Percentiles rank a stretch among this genome's conserved stretches.
phyloP scores from a whole-genome alignment of 2,329 filamentous ascomycete species.

The Lecanosticta acicola region DNA sequence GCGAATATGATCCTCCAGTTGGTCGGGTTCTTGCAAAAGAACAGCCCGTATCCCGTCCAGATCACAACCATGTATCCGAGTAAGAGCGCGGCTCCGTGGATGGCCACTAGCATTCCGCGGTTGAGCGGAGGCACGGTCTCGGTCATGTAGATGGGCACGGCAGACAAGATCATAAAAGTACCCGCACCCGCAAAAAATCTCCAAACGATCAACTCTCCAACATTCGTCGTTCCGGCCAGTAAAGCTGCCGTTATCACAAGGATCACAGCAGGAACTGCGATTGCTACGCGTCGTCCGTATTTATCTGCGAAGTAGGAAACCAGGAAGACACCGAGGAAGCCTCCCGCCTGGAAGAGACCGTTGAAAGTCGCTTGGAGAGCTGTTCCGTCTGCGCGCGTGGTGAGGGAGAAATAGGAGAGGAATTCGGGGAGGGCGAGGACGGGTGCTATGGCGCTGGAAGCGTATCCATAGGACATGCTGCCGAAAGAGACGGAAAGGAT shows the following conservation, averaged over 20 bases:
- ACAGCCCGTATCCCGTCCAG: constrained; percentile 4
- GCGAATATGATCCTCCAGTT: constrained; percentile 4
- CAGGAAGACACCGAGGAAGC: constrained; percentile 5
- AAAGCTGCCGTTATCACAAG: constrained; percentile 2
- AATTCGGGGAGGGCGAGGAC: constrained; percentile 3
- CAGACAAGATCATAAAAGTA: constrained; percentile 2
- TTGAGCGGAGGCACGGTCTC: constrained; percentile 2
- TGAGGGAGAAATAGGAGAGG: constrained; percentile 1
- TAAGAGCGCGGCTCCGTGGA: constrained; percentile 2
- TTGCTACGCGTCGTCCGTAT: constrained; percentile 1
- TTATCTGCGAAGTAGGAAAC: constrained; percentile 1
- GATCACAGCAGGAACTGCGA: constrained; percentile 1
- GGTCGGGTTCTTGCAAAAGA: constrained; percentile 3
- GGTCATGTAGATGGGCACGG: constrained; percentile 6
- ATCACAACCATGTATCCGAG: constrained; percentile 5
- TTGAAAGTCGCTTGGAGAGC: constrained; percentile 3
- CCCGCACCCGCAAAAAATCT: constrained; percentile 3
- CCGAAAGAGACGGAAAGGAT: constrained; percentile 4
- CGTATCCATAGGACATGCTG: constrained; percentile 1
- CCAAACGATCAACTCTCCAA: constrained; percentile 5
- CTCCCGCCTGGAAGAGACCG: constrained; percentile 3
- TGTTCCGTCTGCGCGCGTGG: background rate
- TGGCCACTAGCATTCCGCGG: constrained; percentile 4
- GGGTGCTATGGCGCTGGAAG: constrained; percentile 1
- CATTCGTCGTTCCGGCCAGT: constrained; percentile 4